Percentiles rank a stretch among this genome's conserved stretches.
Conservation (phyloP, 495 filamentous ascomycete species). For the Sordaria brevicollis region DNA sequence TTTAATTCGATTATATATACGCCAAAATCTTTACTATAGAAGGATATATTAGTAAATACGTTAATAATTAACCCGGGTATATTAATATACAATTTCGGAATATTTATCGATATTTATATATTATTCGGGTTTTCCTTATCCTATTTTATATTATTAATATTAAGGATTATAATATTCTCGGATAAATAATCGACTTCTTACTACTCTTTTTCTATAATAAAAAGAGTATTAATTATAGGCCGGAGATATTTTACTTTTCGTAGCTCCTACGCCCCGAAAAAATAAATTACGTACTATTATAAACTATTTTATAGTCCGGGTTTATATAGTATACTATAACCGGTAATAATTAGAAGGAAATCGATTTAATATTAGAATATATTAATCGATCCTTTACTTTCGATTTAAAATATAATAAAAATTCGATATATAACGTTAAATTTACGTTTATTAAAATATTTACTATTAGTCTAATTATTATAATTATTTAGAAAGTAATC, state of each 20-base stretch:
- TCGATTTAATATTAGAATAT: neutral
- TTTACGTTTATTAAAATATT: neutral
- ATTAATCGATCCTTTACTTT: no score
- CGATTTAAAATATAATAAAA: neutral
- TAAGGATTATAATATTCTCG: neutral
- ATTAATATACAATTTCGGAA: no score
- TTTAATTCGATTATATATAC: no score
- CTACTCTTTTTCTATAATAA: neutral
- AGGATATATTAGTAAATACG: no score
- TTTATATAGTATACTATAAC: no score
- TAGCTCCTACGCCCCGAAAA: neutral
- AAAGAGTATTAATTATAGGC: neutral
- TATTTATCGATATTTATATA: no score
- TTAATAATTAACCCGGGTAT: no score
- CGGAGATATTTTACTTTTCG: neutral
- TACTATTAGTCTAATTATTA: neutral
- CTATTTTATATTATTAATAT: neutral
- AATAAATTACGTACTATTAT: neutral
- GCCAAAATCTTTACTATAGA: no score
- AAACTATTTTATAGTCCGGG: no score
- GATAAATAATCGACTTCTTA: neutral
- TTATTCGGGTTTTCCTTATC: no score
- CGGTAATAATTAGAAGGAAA: neutral
- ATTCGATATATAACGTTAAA: neutral
- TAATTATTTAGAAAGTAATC: neutral